Conservation (phyloP, 78 protist species). For the Goniomonas avonlea region DNA sequence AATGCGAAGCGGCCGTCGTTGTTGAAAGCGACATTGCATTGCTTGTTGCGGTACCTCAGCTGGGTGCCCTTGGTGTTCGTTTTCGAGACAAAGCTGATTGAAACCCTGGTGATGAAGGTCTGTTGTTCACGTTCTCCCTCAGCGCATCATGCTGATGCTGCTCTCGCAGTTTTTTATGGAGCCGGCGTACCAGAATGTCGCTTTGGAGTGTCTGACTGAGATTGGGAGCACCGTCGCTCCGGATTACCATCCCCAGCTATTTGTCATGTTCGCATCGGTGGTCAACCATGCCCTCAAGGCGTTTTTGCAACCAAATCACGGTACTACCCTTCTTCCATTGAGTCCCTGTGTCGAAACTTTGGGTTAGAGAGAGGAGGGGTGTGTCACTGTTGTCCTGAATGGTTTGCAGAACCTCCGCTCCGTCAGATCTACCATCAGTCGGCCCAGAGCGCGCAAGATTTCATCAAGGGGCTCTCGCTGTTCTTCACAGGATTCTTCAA, state of each 20-base stretch:
- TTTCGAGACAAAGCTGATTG: constrained; percentile 71
- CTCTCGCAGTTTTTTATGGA: constrained; percentile 52
- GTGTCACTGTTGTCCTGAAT: too few relatives aligned
- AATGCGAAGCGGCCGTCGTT: constrained; percentile 37
- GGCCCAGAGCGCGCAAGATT: background rate
- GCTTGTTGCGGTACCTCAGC: constrained; percentile 75
- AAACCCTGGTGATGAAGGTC: constrained; percentile 33
- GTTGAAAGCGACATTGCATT: constrained; percentile 54
- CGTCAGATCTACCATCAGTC: background rate
- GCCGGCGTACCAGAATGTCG: constrained; percentile 28
- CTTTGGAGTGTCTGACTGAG: constrained; percentile 83
- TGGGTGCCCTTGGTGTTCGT: constrained; percentile 96
- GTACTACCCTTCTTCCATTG: too few relatives aligned
- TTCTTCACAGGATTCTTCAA: constrained; percentile 74
- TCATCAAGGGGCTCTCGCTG: constrained; percentile 47
- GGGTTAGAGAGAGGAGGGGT: too few relatives aligned
- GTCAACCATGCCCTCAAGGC: too few relatives aligned
- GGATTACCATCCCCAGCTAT: constrained; percentile 4
- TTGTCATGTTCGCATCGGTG: too few relatives aligned
- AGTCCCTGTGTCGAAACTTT: too few relatives aligned
- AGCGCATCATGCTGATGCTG: background rate
- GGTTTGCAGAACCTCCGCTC: background rate
- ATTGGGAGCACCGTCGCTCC: constrained; percentile 48
- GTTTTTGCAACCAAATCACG: too few relatives aligned
- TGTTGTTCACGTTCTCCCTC: background rate